Base-by-base conservation (phyloP, 495 filamentous ascomycete species). In the Lichenothelia convexa region DNA sequence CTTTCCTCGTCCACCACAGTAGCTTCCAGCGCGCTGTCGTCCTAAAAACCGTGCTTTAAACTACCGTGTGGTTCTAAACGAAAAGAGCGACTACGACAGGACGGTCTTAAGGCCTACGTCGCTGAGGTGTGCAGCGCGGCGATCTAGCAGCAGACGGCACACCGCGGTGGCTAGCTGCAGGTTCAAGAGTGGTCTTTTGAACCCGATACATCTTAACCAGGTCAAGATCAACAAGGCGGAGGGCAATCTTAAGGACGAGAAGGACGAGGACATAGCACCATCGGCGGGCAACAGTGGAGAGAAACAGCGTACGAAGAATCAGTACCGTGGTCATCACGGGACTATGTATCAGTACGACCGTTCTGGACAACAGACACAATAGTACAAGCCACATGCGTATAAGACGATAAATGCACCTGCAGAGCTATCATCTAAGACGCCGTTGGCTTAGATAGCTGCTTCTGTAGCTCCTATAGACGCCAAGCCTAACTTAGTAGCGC, bases 111-210 rank as follows among this genome's bases (percentile, higher is more conserved):
- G 49, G 44, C 46, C 21, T 67, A 67, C 51, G 58, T 58, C 47
- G 41, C 61, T 40, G 45, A 42, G 16, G 48, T 64, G 43, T 60
- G 54, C 51, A 34, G 45, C 21, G 53, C 51, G 32, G 46, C 50
- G 18, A 41, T 41, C 27, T 41, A 41, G 31, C 30, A 42, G 42
- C 37, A 43, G 4, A 29, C 44, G 35, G 45, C 43, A 46, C 45
- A 46, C 41, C 27, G 41, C 43, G 8, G 32, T 30, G 55, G 47
- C 48, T 33, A 40, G 51, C 4, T 43, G 30, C 45, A 56, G 40
- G 54, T 56, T 58, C 52, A 63, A 58, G 49, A 54, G 60, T 58
- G 50, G 47, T 46, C 47, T 47, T 67, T 66, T 65, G 62, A 63
- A 65, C 18, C 54, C 42, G 34, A 31, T 57, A 32, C 56, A 65